phyloP scores from a whole-genome alignment of 1,284 basidiomycete species.

The Peniophora sp. region DNA sequence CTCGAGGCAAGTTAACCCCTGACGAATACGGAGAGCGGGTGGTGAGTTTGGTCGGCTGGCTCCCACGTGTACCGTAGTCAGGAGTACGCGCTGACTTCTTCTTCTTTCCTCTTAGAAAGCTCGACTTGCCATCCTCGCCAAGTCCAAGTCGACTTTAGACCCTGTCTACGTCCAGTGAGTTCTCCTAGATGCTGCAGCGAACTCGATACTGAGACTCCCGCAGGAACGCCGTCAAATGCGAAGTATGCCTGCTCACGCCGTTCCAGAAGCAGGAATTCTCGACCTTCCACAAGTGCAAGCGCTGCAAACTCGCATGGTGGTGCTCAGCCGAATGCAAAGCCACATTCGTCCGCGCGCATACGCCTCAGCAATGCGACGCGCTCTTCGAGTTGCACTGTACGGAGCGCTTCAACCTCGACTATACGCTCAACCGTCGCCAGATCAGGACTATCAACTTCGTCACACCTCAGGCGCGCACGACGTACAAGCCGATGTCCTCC shows the following conservation, averaged over 20 bases:
- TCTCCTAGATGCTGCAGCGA: too few relatives aligned
- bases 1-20: too few relatives aligned
- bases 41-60: too few relatives aligned
- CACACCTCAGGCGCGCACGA: background rate
- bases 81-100: too few relatives aligned
- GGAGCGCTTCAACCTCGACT: background rate
- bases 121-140: too few relatives aligned
- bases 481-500: background rate
- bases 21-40: too few relatives aligned
- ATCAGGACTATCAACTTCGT: too few relatives aligned
- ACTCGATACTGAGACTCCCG: too few relatives aligned
- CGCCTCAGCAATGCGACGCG: background rate
- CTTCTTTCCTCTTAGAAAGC: too few relatives aligned
- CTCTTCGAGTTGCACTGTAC: background rate
- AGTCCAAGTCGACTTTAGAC: too few relatives aligned
- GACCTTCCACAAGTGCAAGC: background rate
- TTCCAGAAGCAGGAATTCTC: slow-evolving; percentile 1
- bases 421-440: background rate
- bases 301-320: slow-evolving; percentile 4
- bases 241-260: slow-evolving; percentile 7
- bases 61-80: too few relatives aligned
- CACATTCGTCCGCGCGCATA: background rate
- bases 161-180: too few relatives aligned
- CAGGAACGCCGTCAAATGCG: slow-evolving; percentile 2
- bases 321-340: slow-evolving; percentile 7